Conservation (phyloP, 2,329 filamentous ascomycete species). For the Pyricularia pennisetigena region DNA sequence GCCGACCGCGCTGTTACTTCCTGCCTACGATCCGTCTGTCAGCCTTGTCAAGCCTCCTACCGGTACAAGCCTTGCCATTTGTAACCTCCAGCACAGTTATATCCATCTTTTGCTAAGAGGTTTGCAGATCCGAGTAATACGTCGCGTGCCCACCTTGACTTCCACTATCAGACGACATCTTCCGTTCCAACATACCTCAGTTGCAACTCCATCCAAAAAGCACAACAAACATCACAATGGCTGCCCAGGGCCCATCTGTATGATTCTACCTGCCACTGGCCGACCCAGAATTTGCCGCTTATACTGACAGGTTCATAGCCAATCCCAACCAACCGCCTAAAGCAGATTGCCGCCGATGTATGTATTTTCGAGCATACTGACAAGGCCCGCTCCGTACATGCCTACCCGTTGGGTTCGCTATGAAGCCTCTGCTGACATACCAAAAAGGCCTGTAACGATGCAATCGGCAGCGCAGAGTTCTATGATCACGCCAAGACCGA, state of each 20-base stretch:
- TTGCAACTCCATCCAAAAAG: background rate
- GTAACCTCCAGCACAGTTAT: background rate
- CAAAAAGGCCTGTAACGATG: slow-evolving; percentile 67
- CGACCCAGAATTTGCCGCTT: background rate
- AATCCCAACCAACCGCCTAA: slow-evolving; percentile 64
- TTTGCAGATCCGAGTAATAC: background rate
- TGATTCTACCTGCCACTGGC: background rate
- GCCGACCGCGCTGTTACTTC: background rate
- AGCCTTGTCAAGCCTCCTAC: slow-evolving; percentile 1
- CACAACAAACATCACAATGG: slow-evolving; percentile 5
- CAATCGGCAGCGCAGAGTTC: slow-evolving; percentile 62
- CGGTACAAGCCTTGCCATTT: background rate
- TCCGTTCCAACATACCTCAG: background rate
- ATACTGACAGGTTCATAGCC: slow-evolving; percentile 39
- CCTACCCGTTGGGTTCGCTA: background rate
- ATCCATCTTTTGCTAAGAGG: background rate
- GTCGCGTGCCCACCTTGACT: background rate
- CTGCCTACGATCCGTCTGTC: background rate
- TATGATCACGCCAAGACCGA: slow-evolving; percentile 84
- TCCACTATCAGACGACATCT: background rate
- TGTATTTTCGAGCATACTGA: slow-evolving; percentile 18
- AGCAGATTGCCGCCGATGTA: slow-evolving; percentile 80
- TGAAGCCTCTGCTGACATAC: background rate
- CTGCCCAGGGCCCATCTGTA: slow-evolving; percentile 8
- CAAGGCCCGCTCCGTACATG: too few relatives aligned